Base-by-base conservation (phyloP, 2,329 filamentous ascomycete species). In the Ceratocystis diversiconidia region DNA sequence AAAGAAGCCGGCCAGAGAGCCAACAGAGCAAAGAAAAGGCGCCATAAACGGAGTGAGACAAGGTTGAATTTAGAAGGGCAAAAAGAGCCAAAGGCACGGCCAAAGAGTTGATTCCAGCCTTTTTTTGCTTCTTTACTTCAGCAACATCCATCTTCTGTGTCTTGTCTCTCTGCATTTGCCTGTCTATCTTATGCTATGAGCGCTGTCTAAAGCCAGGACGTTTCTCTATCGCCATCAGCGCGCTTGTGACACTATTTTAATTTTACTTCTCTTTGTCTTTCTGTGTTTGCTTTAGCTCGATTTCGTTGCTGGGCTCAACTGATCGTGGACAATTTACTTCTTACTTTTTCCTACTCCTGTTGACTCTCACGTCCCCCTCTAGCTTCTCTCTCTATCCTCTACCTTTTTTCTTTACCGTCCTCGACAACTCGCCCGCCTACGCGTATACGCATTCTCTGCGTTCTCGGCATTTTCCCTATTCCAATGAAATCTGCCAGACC, bases 401-500 rank as follows among this genome's bases (percentile, higher is more conserved):
- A 5, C 28, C 15, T 3, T 57, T 15, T n/a, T 57, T 25, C 12
- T 30, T 15, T 2, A 25, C 5, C 25, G 5, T 55, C 50, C 19
- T 55, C 50, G 50, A 52, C 48, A n/a, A 19, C 22, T 52, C 48
- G 3, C n/a, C n/a, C 48, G 22, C n/a, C 22, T 52, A 52, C 48
- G 48, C 48, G 48, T 52, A 52, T 25, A 19, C 48, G 10, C 22
- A 6, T 25, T 52, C 10, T 12, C n/a, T 25, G 48, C 22, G 22
- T 52, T 19, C 48, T 52, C 48, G 15, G 8, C n/a, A n/a, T 12
- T 30, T 8, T 55, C 15, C 2, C 12, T 17, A 32, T 59, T 36
- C 41, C 71, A 48, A 85, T 85, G 82, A 85, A 82, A 74, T 79
- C 81, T 59, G 78, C 79, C 61, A 84, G 82, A 71, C 74, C 76